Percentiles rank a stretch among this genome's conserved stretches.
These are phyloP conservation scores for Mortierella alpina DNA, from an alignment of 192 early-diverging fungal genomes.

Conservation along the genomic window DNA sequence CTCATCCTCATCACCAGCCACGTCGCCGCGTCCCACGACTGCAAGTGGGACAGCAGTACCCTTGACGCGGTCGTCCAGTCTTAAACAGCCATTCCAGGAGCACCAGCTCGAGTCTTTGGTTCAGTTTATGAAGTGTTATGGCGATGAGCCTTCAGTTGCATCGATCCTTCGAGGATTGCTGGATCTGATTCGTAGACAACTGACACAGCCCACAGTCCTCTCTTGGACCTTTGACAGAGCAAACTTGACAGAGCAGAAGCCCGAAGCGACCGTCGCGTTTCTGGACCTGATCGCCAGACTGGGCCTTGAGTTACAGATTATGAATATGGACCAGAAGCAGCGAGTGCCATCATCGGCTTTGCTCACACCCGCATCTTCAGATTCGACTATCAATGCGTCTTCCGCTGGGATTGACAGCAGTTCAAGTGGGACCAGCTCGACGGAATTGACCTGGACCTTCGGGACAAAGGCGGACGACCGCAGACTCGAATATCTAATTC, in stretches of 20 bases:
- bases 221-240: conserved; percentile 44
- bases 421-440: neutral
- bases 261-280: conserved; percentile 34
- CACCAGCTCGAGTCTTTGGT: conserved; percentile 32
- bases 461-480: conserved; percentile 40
- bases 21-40: neutral
- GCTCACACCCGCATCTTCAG: conserved; percentile 4
- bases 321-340: neutral
- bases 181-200: conserved; percentile 25
- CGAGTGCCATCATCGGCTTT: neutral
- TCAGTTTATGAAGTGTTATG: conserved; percentile 31
- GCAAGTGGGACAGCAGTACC: neutral
- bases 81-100: conserved; percentile 35
- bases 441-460: conserved; percentile 45
- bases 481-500: conserved; percentile 36
- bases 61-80: conserved; percentile 1
- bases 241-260: conserved; percentile 45
- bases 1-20: neutral
- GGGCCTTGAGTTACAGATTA: conserved; percentile 15
- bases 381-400: conserved; percentile 2
- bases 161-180: conserved; percentile 39
- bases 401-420: neutral
- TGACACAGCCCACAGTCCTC: conserved; percentile 16
- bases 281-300: conserved; percentile 36
- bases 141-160: conserved; percentile 30